Conservation (phyloP, 2,329 filamentous ascomycete genomes). For the Calycina herbarum region DNA sequence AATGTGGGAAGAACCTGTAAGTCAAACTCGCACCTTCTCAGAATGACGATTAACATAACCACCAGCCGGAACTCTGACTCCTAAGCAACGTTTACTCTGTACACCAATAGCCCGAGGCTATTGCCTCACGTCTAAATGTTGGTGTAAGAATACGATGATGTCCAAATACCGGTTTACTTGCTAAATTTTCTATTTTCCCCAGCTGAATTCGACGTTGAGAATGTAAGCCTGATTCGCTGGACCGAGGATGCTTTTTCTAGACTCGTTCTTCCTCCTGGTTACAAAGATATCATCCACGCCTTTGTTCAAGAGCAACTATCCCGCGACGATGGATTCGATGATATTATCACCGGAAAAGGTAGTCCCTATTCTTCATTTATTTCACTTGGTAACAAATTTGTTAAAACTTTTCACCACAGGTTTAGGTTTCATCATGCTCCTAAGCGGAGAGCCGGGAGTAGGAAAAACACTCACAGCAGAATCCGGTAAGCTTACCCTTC, state of each 20-base stretch:
- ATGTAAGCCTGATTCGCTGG: conserved; percentile 32
- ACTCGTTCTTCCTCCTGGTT: conserved; percentile 48
- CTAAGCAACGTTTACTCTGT: conserved; percentile 30
- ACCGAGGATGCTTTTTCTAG: conserved; percentile 47
- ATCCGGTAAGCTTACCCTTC: conserved; percentile 15
- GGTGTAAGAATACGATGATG: conserved; percentile 28
- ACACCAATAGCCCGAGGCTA: conserved; percentile 36
- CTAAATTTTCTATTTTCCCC: conserved; percentile 4
- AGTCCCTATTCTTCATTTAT: background rate
- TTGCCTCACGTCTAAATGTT: conserved; percentile 38
- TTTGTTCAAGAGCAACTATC: conserved; percentile 47
- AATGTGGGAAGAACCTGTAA: conserved; percentile 1
- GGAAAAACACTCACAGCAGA: conserved; percentile 41
- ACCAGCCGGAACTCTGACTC: conserved; percentile 12
- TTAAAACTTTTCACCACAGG: conserved; percentile 14
- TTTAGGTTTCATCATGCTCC: conserved; percentile 25
- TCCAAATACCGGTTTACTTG: background rate
- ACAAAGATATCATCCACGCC: conserved; percentile 48
- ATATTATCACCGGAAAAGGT: conserved; percentile 34
- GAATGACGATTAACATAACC: background rate
- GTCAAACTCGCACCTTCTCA: background rate
- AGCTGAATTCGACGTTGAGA: conserved; percentile 30
- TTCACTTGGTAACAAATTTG: background rate
- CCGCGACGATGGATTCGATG: conserved; percentile 25
- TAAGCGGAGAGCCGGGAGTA: conserved; percentile 24